Evolutionary conservation across 1,284 basidiomycete species (phyloP).

Genomic region (Puccinia coronata): DNA sequence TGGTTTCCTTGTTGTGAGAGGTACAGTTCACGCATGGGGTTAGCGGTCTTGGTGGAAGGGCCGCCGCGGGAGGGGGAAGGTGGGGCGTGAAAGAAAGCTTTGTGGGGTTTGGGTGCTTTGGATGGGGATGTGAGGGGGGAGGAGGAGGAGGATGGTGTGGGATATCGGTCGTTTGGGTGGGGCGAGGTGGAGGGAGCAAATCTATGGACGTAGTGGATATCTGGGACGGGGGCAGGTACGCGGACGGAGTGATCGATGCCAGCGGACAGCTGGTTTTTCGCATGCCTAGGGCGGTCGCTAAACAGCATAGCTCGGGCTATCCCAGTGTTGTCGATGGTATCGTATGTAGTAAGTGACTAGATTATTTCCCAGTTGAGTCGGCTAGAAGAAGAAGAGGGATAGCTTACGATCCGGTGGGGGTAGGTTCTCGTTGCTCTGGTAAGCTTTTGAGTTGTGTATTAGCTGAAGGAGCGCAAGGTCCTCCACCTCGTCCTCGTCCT

Average conservation of each 20-base stretch:
- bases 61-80: not conserved
- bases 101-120: not conserved
- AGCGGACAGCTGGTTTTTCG: not conserved
- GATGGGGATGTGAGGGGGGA: not conserved
- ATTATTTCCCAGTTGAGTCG: not conserved
- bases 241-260: not conserved
- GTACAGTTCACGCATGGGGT: slow-evolving; percentile 36
- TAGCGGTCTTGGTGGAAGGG: slow-evolving; percentile 2
- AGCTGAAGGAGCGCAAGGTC: slow-evolving; percentile 8
- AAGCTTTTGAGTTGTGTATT: not conserved
- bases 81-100: not conserved
- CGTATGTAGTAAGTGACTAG: not conserved
- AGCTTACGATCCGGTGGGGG: not conserved
- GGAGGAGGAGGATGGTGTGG: not conserved
- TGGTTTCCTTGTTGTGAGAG: slow-evolving; percentile 3
- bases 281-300: not conserved
- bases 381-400: not conserved
- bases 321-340: too few species aligned
- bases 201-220: not conserved
- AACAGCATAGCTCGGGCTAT: slow-evolving; percentile 8
- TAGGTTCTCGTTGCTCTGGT: slow-evolving; percentile 5
- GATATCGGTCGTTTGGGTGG: not conserved
- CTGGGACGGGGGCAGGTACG: not conserved
- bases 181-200: not conserved
- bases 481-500: slow-evolving; percentile 8